Base-by-base conservation (phyloP, 495 filamentous ascomycete species). In the Usnea hakonensis region DNA sequence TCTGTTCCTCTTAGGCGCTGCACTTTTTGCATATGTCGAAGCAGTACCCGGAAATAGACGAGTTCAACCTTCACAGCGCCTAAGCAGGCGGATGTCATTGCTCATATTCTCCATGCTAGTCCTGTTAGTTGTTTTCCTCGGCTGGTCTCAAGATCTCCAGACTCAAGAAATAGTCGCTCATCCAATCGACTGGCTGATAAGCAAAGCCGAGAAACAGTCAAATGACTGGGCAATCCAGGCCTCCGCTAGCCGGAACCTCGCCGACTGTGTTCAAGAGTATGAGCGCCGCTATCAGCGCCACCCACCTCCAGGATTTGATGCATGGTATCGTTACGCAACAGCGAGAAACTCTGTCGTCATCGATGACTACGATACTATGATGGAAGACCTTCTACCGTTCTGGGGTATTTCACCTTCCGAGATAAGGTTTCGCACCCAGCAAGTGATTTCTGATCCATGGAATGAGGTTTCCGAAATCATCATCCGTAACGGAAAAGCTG, bases 291-390 rank as follows among this genome's bases (percentile, higher is more conserved):
- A 81, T 62, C 65, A 72, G n/a, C 77, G 76, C 43, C 70, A 77
- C 58, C 80, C 80, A 8, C 80, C 80, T 61, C 79, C 80, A 32
- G 76, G 80, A 44, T 90, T 88, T 63, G 84, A 88, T 66, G 72
- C 81, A 61, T 93, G 90, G 90, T 91, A 84, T 67, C 75, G 86
- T 41, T 92, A 86, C 71, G 87, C 90, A 10, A 81, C 72, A 28
- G 74, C 74, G 14, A 82, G 81, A 46, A 79, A 79, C 8, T 88
- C 89, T 3, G 73, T 84, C 14, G 75, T 91, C 14, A 81, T 92
- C 63, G 90, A 95, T 64, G 82, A 88, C 63, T 93, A 87, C 64
- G 85, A 89, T 64, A 84, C 86, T 59, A 90, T 94, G 11, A 78
- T 87, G 62, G 74, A 79, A 10, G 83, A 90, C 60, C 71, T 95